These are phyloP conservation scores for Toxicodendron radicans DNA, from an alignment of 345 rosid genomes.

Conservation along the genomic window DNA sequence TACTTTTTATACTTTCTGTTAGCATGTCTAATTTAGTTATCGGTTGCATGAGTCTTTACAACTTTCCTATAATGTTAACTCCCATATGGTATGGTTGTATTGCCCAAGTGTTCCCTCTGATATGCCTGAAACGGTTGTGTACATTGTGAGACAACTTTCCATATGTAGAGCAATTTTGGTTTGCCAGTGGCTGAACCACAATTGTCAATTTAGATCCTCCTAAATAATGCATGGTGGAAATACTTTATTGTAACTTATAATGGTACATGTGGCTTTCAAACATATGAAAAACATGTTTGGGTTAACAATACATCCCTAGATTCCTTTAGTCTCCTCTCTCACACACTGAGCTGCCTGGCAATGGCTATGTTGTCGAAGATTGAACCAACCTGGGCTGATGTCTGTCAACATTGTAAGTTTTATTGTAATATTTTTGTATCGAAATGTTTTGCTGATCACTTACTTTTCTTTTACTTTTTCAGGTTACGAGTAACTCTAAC, in stretches of 20 bases:
- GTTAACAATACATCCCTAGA: no score
- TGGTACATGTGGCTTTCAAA: no score
- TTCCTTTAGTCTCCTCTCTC: no score
- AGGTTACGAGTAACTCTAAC: constrained; percentile 80
- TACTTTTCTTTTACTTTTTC: neutral
- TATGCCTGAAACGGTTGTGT: neutral
- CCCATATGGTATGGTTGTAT: no score
- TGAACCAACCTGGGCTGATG: no score
- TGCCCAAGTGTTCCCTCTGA: neutral
- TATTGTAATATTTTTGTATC: neutral
- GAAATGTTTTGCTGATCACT: neutral
- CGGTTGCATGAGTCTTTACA: neutral
- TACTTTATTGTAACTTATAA: no score
- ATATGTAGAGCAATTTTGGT: neutral
- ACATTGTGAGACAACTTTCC: neutral
- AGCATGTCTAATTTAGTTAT: neutral
- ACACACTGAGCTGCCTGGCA: no score
- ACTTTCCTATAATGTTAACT: constrained; percentile 18
- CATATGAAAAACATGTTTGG: no score
- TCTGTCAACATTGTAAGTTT: neutral
- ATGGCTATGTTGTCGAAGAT: no score
- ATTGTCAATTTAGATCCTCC: no score
- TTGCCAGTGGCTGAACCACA: constrained; percentile 26
- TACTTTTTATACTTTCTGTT: neutral
- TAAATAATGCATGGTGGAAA: no score